Conservation (phyloP, 1,284 basidiomycete genomes). For the Cystobasidium sp. region DNA sequence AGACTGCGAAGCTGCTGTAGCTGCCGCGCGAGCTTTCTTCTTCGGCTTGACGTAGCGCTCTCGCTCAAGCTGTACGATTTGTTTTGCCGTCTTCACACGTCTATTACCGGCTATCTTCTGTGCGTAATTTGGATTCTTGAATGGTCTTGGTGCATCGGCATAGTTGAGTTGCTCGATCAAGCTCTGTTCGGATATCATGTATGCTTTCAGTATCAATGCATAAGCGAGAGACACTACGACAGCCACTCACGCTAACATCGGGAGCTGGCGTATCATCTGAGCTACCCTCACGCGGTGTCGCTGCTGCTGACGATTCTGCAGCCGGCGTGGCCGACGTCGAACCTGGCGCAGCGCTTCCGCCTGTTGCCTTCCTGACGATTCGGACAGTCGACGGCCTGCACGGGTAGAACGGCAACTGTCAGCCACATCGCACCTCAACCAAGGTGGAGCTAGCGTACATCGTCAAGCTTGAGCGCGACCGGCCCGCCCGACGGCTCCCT, state of each 20-base stretch:
- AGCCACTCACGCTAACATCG: slow-evolving; percentile 17
- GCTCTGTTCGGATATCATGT: slow-evolving; percentile 26
- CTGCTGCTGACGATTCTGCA: slow-evolving; percentile 21
- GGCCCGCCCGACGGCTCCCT: too few relatives aligned
- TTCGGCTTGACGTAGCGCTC: slow-evolving; percentile 47
- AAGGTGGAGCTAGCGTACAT: too few relatives aligned
- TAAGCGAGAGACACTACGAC: background rate
- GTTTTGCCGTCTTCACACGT: slow-evolving; percentile 52
- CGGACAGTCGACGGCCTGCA: slow-evolving; percentile 18
- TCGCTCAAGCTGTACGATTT: slow-evolving; percentile 50
- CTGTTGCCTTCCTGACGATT: slow-evolving; percentile 8
- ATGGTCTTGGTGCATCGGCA: slow-evolving; percentile 48
- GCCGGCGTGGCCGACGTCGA: slow-evolving; percentile 13
- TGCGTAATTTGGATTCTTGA: slow-evolving; percentile 50
- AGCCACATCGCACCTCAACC: too few relatives aligned
- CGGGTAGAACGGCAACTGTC: background rate
- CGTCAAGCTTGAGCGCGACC: too few relatives aligned
- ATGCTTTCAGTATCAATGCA: background rate
- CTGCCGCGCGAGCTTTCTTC: slow-evolving; percentile 37
- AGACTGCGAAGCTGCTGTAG: slow-evolving; percentile 21
- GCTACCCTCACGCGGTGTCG: slow-evolving; percentile 28
- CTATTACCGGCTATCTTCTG: slow-evolving; percentile 31
- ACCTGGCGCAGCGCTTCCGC: background rate
- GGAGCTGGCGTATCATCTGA: slow-evolving; percentile 28
- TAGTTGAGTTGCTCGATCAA: slow-evolving; percentile 47